Conservation (phyloP, 495 filamentous ascomycete genomes). For the Pyrenula massariospora region DNA sequence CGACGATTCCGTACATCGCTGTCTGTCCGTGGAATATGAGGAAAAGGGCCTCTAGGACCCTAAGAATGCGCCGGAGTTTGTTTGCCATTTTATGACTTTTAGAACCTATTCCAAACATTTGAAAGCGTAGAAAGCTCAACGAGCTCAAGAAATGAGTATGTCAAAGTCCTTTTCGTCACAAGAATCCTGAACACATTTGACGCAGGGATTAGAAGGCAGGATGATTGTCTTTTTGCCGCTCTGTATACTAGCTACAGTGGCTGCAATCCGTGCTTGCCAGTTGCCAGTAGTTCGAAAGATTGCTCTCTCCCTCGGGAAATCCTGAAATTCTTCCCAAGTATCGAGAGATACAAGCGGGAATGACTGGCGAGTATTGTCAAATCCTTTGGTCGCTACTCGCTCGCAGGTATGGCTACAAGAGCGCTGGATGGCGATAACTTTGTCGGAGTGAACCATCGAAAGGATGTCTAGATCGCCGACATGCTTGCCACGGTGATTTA, state of each 20-base stretch:
- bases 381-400: not conserved
- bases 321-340: slow-evolving; percentile 14
- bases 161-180: not conserved
- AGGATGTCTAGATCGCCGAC: slow-evolving; percentile 17
- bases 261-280: slow-evolving; percentile 4
- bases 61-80: no score
- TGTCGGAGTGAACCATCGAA: not conserved
- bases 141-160: not conserved
- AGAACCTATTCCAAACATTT: no score
- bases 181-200: not conserved
- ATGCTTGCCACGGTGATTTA: slow-evolving; percentile 20
- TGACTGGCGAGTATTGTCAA: not conserved
- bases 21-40: no score
- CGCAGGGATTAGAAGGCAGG: not conserved
- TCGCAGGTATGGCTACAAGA: not conserved
- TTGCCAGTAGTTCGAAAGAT: slow-evolving; percentile 9
- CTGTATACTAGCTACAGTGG: not conserved
- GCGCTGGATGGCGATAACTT: not conserved
- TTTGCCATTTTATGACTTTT: no score
- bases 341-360: slow-evolving; percentile 7
- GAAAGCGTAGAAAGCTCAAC: no score
- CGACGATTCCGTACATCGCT: no score
- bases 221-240: not conserved
- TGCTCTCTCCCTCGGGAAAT: slow-evolving; percentile 3
- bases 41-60: no score